Percentiles rank a stretch among this genome's conserved stretches.
Evolutionary conservation across 345 rosid genomes (phyloP).

Genomic region (Draba incana): DNA sequence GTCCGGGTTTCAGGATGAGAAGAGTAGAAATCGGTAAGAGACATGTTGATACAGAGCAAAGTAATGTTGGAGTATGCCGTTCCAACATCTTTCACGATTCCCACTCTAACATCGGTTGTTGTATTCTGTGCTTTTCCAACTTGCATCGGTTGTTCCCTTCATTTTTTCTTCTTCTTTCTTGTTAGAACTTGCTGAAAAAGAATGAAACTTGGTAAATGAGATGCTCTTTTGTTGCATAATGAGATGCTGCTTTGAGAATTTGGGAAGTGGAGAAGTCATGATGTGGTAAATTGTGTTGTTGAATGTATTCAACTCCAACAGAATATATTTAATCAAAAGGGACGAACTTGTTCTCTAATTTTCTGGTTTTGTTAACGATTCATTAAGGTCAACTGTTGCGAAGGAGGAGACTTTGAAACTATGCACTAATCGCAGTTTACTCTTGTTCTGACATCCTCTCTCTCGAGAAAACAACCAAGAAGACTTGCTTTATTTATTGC

Average conservation of each 20-base stretch:
- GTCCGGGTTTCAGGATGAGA: conserved; percentile 19
- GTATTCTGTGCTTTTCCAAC: conserved; percentile 11
- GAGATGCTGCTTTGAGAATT: neutral
- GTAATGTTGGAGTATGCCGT: conserved; percentile 13
- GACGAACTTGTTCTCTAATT: neutral
- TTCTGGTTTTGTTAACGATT: neutral
- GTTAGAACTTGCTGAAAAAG: neutral
- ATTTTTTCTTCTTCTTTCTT: neutral
- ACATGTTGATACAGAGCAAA: conserved; percentile 24
- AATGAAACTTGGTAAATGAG: neutral
- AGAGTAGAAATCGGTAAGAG: conserved; percentile 30
- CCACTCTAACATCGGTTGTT: neutral
- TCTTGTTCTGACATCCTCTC: too few relatives aligned
- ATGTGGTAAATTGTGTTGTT: neutral
- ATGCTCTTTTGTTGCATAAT: neutral
- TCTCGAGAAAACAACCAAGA: too few relatives aligned
- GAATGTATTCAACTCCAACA: neutral
- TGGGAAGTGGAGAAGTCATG: conserved; percentile 1
- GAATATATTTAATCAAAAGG: neutral
- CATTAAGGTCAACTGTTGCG: conserved; percentile 12
- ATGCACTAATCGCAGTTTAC: neutral
- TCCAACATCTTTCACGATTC: conserved; percentile 17
- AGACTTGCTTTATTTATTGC: too few relatives aligned
- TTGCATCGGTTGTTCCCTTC: conserved; percentile 7
- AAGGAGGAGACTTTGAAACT: conserved; percentile 2